phyloP scores from a whole-genome alignment of 345 rosid genomes.

The Turnera subulata region DNA sequence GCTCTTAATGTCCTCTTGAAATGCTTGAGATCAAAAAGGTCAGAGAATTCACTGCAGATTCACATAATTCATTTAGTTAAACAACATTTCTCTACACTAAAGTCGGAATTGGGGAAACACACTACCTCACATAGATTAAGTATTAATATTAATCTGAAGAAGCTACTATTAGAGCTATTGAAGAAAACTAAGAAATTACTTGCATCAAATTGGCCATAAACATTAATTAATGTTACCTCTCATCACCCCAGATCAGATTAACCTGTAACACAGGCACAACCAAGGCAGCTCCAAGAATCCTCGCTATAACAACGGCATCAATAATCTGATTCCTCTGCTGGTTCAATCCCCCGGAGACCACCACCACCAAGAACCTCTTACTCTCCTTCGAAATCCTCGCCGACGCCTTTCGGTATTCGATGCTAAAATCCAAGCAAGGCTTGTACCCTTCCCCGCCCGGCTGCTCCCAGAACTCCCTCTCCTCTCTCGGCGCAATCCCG shows the following conservation, averaged over 20 bases:
- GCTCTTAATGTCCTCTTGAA: slow-evolving; percentile 58
- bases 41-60: slow-evolving; percentile 57
- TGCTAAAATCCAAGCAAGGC: slow-evolving; percentile 63
- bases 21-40: slow-evolving; percentile 58
- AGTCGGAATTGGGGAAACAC: not conserved
- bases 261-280: slow-evolving; percentile 72
- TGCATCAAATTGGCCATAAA: not conserved
- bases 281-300: slow-evolving; percentile 66
- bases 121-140: too few species aligned
- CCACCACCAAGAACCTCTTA: slow-evolving; percentile 58
- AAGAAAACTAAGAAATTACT: not conserved
- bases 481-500: slow-evolving; percentile 44
- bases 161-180: not conserved
- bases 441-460: slow-evolving; percentile 54
- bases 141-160: too few species aligned
- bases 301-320: slow-evolving; percentile 72
- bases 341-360: slow-evolving; percentile 65
- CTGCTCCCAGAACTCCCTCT: slow-evolving; percentile 66
- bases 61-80: not conserved
- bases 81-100: not conserved
- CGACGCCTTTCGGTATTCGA: slow-evolving; percentile 44
- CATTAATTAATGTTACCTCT: slow-evolving; percentile 37
- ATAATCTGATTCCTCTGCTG: slow-evolving; percentile 73
- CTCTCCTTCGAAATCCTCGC: slow-evolving; percentile 51
- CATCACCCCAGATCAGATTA: slow-evolving; percentile 65